Evolutionary conservation across 371 early-diverging fungal genomes (phyloP).

Genomic region (Mucor mucedo): DNA sequence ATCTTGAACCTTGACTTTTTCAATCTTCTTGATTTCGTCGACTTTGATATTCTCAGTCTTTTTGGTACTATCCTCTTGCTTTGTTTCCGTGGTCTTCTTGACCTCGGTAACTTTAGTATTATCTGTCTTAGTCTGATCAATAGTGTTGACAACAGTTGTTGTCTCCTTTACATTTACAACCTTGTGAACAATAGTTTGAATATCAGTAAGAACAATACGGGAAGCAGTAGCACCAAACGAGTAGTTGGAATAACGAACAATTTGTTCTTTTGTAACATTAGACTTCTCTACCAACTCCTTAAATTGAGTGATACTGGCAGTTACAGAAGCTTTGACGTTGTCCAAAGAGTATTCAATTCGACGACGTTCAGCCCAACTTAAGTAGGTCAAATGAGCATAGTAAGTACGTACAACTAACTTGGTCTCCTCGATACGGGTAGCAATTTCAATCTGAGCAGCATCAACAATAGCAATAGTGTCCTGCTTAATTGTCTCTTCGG

Average conservation of each 20-base stretch:
- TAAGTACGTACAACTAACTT: conserved; percentile 32
- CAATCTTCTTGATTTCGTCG: conserved; percentile 7
- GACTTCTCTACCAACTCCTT: conserved; percentile 68
- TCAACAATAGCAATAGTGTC: conserved; percentile 32
- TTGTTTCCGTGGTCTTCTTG: conserved; percentile 6
- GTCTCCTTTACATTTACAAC: conserved; percentile 25
- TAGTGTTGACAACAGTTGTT: conserved; percentile 15
- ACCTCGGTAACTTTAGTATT: conserved; percentile 1
- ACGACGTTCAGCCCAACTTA: conserved; percentile 37
- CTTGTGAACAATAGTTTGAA: conserved; percentile 25
- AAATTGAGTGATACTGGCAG: conserved; percentile 28
- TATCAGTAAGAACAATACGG: conserved; percentile 21
- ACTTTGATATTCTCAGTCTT: conserved; percentile 13
- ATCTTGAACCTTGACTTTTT: conserved; percentile 8
- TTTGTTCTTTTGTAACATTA: conserved; percentile 76
- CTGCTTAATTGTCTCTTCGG: conserved; percentile 16
- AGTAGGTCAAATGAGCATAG: conserved; percentile 35
- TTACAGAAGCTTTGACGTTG: conserved; percentile 27
- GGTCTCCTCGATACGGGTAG: conserved; percentile 34
- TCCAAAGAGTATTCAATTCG: conserved; percentile 35
- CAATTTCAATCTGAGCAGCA: conserved; percentile 35
- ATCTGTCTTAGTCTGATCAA: background rate
- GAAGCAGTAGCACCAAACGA: conserved; percentile 31
- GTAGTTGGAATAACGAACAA: conserved; percentile 71
- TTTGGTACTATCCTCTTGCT: conserved; percentile 1